phyloP scores from a whole-genome alignment of 2,329 filamentous ascomycete genomes.

The Atkinsonella texensis region DNA sequence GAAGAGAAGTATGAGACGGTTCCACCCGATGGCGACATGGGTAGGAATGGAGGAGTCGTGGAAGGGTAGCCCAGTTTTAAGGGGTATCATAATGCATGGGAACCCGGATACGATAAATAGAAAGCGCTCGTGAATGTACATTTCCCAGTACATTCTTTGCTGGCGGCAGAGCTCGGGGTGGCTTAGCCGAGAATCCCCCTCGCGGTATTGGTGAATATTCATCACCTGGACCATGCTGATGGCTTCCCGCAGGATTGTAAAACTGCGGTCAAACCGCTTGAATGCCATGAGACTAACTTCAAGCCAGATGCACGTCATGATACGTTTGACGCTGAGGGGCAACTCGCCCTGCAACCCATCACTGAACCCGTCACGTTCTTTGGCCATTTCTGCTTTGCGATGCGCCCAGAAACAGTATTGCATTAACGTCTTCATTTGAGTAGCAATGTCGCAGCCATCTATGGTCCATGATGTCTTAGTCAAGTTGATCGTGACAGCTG shows the following conservation, averaged over 20 bases:
- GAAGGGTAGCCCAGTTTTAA: slow-evolving; percentile 18
- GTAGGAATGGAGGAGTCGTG: slow-evolving; percentile 22
- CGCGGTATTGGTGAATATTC: slow-evolving; percentile 28
- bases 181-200: slow-evolving; percentile 8
- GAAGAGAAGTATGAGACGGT: slow-evolving; percentile 25
- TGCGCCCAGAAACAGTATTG: slow-evolving; percentile 13
- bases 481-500: slow-evolving; percentile 24
- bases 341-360: slow-evolving; percentile 23
- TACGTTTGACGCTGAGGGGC: slow-evolving; percentile 28
- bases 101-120: slow-evolving; percentile 38
- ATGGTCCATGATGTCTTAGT: slow-evolving; percentile 18
- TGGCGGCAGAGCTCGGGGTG: slow-evolving; percentile 10
- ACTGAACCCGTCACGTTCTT: slow-evolving; percentile 17
- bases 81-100: slow-evolving; percentile 22
- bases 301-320: slow-evolving; percentile 38
- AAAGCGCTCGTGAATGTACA: slow-evolving; percentile 28
- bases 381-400: slow-evolving; percentile 15
- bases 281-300: slow-evolving; percentile 38
- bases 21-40: slow-evolving; percentile 25
- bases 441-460: slow-evolving; percentile 16
- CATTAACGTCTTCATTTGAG: slow-evolving; percentile 19
- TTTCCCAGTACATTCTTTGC: slow-evolving; percentile 14
- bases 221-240: slow-evolving; percentile 32
- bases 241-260: slow-evolving; percentile 35
- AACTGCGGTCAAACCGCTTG: slow-evolving; percentile 32